These are phyloP conservation scores for Ophiostoma montium DNA, from an alignment of 2,329 filamentous ascomycete genomes.

Conservation along the genomic window DNA sequence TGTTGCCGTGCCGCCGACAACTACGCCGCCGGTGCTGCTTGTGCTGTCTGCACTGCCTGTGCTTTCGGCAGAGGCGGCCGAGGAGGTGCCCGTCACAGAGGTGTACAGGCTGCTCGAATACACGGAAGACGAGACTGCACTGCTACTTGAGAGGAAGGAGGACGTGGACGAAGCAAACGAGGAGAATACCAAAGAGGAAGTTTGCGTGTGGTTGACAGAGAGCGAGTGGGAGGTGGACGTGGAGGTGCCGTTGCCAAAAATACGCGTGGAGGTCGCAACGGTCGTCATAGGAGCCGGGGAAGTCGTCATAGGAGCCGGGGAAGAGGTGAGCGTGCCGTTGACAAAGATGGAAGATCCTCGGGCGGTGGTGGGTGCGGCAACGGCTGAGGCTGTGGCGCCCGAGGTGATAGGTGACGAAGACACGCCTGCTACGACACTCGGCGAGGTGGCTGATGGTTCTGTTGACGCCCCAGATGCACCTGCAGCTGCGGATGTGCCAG, in stretches of 20 bases:
- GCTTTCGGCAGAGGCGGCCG: slow-evolving; percentile 2
- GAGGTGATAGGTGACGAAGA: not conserved
- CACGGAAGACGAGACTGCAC: slow-evolving; percentile 5
- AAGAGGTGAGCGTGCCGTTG: not conserved
- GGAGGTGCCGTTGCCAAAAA: slow-evolving; percentile 6
- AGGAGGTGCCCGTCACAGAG: slow-evolving; percentile 6
- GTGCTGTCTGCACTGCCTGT: slow-evolving; percentile 10
- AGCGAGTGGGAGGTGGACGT: slow-evolving; percentile 10
- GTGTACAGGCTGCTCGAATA: slow-evolving; percentile 7
- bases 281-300: not conserved
- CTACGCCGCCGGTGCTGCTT: slow-evolving; percentile 13
- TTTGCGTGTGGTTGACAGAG: slow-evolving; percentile 16
- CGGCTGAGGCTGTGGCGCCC: not conserved
- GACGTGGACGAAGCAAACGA: not conserved
- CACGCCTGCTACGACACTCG: too few relatives aligned
- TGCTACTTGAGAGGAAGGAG: not conserved
- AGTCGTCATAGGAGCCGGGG: slow-evolving; percentile 5
- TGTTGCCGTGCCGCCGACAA: slow-evolving; percentile 14
- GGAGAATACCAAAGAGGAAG: slow-evolving; percentile 12
- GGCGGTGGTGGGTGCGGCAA: not conserved
- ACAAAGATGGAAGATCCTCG: not conserved
- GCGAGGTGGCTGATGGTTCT: not conserved
- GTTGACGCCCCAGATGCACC: not conserved
- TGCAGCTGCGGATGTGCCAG: not conserved
- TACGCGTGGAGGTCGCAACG: not conserved